phyloP scores from a whole-genome alignment of 805 yeast species.

The Yarrowia sp. region DNA sequence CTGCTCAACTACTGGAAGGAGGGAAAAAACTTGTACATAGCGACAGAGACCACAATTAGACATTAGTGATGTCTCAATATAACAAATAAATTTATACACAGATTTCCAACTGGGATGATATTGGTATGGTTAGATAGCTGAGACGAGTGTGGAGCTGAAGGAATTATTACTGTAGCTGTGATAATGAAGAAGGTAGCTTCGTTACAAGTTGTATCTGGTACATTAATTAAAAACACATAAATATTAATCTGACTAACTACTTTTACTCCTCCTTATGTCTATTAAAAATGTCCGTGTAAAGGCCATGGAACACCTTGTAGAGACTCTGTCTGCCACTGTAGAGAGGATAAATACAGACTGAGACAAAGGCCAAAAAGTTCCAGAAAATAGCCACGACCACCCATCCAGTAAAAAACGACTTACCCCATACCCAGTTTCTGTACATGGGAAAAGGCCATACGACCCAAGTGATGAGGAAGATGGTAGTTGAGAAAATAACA shows the following conservation, averaged over 20 bases:
- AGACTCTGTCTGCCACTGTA: constrained; percentile 43
- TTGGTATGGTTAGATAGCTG: no score
- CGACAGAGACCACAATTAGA: no score
- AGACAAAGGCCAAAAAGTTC: constrained; percentile 51
- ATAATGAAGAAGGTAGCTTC: no score
- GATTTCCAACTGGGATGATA: no score
- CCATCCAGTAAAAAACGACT: constrained; percentile 77
- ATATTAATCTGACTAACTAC: neutral
- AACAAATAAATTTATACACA: no score
- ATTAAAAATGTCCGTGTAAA: neutral
- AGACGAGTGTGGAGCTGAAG: no score
- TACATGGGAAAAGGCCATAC: constrained; percentile 88
- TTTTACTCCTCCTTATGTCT: neutral
- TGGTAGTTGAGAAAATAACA: constrained; percentile 12
- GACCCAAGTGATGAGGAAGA: constrained; percentile 56
- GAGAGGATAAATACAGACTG: constrained; percentile 44
- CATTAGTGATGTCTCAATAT: no score
- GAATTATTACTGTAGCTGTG: no score
- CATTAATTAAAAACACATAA: no score
- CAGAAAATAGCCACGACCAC: constrained; percentile 69
- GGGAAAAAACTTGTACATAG: constrained; percentile 12
- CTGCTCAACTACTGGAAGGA: neutral
- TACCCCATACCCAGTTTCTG: constrained; percentile 63
- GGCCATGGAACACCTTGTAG: constrained; percentile 1
- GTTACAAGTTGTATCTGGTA: no score